phyloP scores from a whole-genome alignment of 257 asterid genomes.

The Penstemon barbatus region DNA sequence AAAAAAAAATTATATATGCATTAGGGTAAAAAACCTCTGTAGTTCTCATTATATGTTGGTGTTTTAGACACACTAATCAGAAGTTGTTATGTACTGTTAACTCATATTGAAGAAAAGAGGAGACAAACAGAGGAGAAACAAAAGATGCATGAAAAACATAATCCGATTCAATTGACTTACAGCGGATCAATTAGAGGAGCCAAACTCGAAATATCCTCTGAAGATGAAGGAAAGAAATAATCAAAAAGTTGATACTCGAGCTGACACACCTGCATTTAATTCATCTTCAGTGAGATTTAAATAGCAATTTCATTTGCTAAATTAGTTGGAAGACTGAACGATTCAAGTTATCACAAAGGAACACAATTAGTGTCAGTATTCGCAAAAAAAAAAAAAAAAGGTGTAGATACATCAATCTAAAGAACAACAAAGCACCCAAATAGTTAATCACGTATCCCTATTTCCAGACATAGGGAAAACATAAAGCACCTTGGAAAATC shows the following conservation, averaged over 20 bases:
- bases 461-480: constrained; percentile 6
- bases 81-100: neutral
- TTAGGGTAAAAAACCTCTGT: neutral
- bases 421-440: constrained; percentile 13
- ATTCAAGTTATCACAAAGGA: constrained; percentile 4
- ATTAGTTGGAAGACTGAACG: constrained; percentile 7
- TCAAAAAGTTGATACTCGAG: constrained; percentile 93
- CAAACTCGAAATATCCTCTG: constrained; percentile 88
- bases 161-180: constrained; percentile 50
- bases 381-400: neutral
- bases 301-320: constrained; percentile 4
- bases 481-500: neutral
- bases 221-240: constrained; percentile 95
- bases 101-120: constrained; percentile 7
- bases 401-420: constrained; percentile 5
- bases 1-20: too few relatives aligned
- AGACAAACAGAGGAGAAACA: constrained; percentile 15
- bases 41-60: constrained; percentile 6
- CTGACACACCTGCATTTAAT: constrained; percentile 77
- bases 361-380: constrained; percentile 10
- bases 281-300: constrained; percentile 20
- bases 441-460: constrained; percentile 16
- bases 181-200: constrained; percentile 92
- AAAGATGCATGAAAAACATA: constrained; percentile 18
- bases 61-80: constrained; percentile 19